phyloP scores from a whole-genome alignment of 306 rosid species.

The Dalbergia cochinchinensis region DNA sequence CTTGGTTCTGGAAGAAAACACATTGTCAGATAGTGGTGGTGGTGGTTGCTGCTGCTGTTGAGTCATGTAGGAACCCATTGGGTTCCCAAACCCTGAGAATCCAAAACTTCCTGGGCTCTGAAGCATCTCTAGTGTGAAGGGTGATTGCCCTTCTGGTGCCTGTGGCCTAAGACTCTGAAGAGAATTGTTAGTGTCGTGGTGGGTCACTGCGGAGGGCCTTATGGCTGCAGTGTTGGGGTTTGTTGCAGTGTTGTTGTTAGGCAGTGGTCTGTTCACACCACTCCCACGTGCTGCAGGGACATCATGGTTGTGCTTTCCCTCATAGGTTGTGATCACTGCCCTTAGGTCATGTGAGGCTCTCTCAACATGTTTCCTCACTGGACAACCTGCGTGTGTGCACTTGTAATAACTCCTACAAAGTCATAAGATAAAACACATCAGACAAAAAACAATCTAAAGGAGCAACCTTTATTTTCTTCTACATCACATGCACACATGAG shows the following conservation, averaged over 20 bases:
- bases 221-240: conserved; percentile 45
- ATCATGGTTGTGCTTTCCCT: conserved; percentile 94
- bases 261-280: conserved; percentile 62
- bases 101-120: conserved; percentile 58
- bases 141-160: conserved; percentile 57
- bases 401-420: conserved; percentile 90
- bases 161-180: conserved; percentile 49
- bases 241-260: conserved; percentile 38
- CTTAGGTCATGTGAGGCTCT: conserved; percentile 82
- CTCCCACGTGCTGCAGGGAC: conserved; percentile 95
- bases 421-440: conserved; percentile 33
- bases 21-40: conserved; percentile 57
- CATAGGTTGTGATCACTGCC: conserved; percentile 95
- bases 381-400: conserved; percentile 83
- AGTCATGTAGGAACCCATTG: conserved; percentile 61
- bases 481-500: conserved; percentile 20
- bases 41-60: conserved; percentile 54
- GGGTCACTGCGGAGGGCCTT: conserved; percentile 54
- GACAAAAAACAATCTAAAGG: conserved; percentile 1
- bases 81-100: conserved; percentile 63
- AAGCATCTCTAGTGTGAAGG: conserved; percentile 70
- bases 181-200: conserved; percentile 40
- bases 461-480: neutral
- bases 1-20: conserved; percentile 64
- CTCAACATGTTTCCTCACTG: conserved; percentile 95